Percentiles rank a stretch among this genome's conserved stretches.
Evolutionary conservation across 345 rosid genomes (phyloP).

Genomic region (Arabidopsis arenosa): DNA sequence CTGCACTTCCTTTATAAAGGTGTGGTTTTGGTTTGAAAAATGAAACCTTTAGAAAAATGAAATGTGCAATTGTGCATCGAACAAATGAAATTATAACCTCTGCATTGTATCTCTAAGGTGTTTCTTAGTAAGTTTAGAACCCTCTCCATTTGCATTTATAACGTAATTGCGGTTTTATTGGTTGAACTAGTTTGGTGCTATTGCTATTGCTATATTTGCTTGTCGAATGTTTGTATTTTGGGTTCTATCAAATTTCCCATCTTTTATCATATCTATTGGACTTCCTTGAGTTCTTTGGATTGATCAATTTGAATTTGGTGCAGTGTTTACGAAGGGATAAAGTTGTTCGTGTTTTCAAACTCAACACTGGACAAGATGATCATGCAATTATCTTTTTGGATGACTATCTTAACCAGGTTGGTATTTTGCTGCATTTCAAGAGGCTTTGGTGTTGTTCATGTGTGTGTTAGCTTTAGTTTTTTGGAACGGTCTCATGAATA

Average conservation of each 20-base stretch:
- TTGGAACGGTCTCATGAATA: neutral
- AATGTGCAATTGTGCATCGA: neutral
- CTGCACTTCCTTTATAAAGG: neutral
- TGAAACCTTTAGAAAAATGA: neutral
- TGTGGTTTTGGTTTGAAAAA: neutral
- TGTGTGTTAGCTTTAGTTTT: neutral
- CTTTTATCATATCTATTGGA: neutral
- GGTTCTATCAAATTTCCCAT: neutral
- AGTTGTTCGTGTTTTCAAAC: slow-evolving; percentile 76
- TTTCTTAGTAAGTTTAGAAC: neutral
- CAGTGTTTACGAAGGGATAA: slow-evolving; percentile 79
- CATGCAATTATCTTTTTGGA: slow-evolving; percentile 84
- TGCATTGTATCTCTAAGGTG: neutral
- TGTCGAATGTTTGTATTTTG: neutral
- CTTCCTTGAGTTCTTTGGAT: neutral
- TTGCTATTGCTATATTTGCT: neutral
- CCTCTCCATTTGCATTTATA: neutral
- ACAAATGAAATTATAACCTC: neutral
- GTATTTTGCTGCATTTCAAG: slow-evolving; percentile 14
- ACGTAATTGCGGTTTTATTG: neutral
- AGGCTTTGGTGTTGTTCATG: neutral
- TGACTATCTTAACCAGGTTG: slow-evolving; percentile 82
- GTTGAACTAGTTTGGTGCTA: neutral
- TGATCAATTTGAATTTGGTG: slow-evolving; percentile 29
- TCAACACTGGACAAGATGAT: slow-evolving; percentile 91